Conservation (phyloP, 495 filamentous ascomycete species). For the Aspergillus ellipticus region DNA sequence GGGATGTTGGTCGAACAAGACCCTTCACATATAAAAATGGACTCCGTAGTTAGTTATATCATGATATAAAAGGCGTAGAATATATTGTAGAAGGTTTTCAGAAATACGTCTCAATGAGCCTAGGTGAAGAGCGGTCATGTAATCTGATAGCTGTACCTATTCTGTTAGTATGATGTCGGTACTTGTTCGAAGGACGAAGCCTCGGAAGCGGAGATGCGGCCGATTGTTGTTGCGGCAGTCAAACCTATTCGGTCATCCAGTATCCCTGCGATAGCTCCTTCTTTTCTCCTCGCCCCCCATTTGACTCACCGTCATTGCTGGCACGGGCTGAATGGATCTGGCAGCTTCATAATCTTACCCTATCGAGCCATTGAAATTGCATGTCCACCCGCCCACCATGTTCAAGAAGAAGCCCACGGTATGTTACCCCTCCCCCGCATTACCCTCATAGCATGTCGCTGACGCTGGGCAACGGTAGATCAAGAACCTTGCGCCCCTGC, state of each 20-base stretch:
- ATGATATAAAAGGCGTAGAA: no score
- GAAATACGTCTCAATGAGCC: no score
- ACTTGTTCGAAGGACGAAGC: neutral
- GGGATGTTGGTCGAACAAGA: no score
- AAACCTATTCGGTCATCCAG: constrained; percentile 11
- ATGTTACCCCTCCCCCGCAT: constrained; percentile 29
- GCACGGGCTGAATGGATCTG: neutral
- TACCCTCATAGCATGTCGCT: neutral
- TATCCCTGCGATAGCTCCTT: neutral
- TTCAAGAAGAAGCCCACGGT: constrained; percentile 81
- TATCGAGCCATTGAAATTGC: neutral
- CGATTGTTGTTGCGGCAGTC: constrained; percentile 25
- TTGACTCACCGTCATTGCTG: neutral
- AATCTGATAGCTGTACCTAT: no score
- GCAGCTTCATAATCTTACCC: neutral
- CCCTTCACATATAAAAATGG: no score
- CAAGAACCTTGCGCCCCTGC: constrained; percentile 64
- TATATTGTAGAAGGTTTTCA: no score
- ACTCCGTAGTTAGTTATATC: no score
- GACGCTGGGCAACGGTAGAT: constrained; percentile 41
- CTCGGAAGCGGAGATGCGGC: constrained; percentile 11
- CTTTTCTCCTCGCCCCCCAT: neutral
- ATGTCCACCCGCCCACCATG: constrained; percentile 39
- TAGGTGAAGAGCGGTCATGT: no score
- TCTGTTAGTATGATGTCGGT: neutral